Evolutionary conservation across 257 asterid species (phyloP).

Genomic region (Solanum etuberosum): DNA sequence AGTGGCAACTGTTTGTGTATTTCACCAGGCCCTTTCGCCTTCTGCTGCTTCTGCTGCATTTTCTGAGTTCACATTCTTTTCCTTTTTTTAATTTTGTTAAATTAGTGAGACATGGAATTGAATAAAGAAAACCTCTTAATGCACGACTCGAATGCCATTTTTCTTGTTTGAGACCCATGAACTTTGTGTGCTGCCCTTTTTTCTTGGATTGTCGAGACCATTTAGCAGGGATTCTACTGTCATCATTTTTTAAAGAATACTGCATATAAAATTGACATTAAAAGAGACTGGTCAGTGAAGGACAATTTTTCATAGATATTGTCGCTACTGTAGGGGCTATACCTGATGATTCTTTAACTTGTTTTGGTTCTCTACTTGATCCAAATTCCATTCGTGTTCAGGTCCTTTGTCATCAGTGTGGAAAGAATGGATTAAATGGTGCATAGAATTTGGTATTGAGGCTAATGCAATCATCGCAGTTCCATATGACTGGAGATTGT

Average conservation of each 20-base stretch:
- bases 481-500: constrained; percentile 96
- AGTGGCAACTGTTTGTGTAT: neutral
- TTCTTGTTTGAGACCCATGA: neutral
- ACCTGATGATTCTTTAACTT: neutral
- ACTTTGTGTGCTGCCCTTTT: neutral
- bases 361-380: neutral
- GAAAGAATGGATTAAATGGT: constrained; percentile 99
- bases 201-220: neutral
- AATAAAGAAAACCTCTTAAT: neutral
- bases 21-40: neutral
- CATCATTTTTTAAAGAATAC: neutral
- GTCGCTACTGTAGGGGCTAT: neutral
- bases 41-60: neutral
- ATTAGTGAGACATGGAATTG: neutral
- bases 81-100: neutral
- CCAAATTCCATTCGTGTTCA: constrained; percentile 18
- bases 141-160: neutral
- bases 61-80: neutral
- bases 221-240: neutral
- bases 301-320: neutral
- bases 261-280: neutral
- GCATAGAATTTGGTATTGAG: constrained; percentile 98
- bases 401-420: constrained; percentile 99
- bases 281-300: neutral
- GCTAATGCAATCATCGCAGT: constrained; percentile 92